A percentile compares a stretch with the other conserved stretches of the same genome.
phyloP scores from a whole-genome alignment of 768 basidiomycete genomes.

The Termitomyces sp. region DNA sequence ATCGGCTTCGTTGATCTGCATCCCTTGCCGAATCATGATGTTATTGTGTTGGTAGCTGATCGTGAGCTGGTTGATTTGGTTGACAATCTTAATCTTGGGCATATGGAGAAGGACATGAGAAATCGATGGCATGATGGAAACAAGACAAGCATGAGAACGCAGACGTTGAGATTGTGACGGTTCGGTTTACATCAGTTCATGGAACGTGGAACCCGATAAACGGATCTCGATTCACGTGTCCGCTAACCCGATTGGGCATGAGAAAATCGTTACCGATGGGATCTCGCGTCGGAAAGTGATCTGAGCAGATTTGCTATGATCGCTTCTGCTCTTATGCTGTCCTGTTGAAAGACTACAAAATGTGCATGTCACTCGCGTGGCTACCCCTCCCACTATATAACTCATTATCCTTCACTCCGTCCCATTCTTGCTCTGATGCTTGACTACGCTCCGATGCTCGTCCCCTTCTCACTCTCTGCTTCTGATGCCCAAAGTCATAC shows the following conservation, averaged over 20 bases:
- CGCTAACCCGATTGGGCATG: conserved; percentile 25
- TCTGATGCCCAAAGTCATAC: conserved; percentile 24
- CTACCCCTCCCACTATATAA: conserved; percentile 19
- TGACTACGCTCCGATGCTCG: conserved; percentile 21
- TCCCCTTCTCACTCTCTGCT: conserved; percentile 16
- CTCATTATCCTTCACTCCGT: conserved; percentile 18
- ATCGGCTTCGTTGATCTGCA: conserved; percentile 16
- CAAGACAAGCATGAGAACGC: conserved; percentile 20
- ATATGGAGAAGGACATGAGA: conserved; percentile 20
- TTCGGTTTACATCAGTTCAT: conserved; percentile 13
- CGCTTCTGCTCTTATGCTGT: conserved; percentile 21
- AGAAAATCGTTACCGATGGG: conserved; percentile 24
- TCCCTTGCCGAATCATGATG: conserved; percentile 13
- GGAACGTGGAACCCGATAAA: conserved; percentile 22
- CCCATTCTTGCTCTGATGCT: conserved; percentile 23
- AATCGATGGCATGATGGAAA: conserved; percentile 16
- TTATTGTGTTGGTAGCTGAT: conserved; percentile 15
- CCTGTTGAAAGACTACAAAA: conserved; percentile 23
- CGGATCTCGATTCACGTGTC: conserved; percentile 28
- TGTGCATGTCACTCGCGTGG: conserved; percentile 23
- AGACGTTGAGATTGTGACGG: conserved; percentile 17
- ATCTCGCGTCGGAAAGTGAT: conserved; percentile 20
- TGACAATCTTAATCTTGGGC: conserved; percentile 20
- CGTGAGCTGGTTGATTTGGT: conserved; percentile 11
- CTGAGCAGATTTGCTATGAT: conserved; percentile 18